A percentile compares a stretch with the other conserved stretches of the same genome.
phyloP scores from a whole-genome alignment of 164 flowering plant genomes.

The Macadamia integrifolia region DNA sequence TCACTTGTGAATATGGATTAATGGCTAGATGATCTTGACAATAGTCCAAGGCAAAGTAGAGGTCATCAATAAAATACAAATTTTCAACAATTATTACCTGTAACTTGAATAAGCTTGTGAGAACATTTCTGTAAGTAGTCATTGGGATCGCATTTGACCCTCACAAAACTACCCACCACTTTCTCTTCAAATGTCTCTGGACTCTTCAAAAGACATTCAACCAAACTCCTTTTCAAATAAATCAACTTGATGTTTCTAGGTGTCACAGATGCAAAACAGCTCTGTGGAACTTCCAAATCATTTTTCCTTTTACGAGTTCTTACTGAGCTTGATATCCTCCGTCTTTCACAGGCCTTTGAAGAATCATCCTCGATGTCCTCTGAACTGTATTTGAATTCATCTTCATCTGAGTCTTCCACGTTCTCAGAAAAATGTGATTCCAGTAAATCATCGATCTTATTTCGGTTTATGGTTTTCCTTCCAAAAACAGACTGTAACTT shows the following conservation, averaged over 20 bases:
- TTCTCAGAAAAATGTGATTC: conserved; percentile 56
- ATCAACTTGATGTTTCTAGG: conserved; percentile 53
- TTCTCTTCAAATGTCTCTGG: conserved; percentile 49
- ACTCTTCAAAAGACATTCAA: conserved; percentile 39
- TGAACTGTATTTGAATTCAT: conserved; percentile 26
- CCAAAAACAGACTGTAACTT: conserved; percentile 38
- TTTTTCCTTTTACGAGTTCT: conserved; percentile 16
- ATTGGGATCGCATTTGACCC: conserved; percentile 51
- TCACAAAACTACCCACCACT: conserved; percentile 58
- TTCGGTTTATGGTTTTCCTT: conserved; percentile 35
- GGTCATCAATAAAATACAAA: too few species aligned
- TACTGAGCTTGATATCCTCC: conserved; percentile 8
- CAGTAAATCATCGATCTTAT: conserved; percentile 36
- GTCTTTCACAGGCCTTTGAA: conserved; percentile 13
- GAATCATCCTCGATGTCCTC: conserved; percentile 21
- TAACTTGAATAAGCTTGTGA: conserved; percentile 58
- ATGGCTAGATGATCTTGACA: too few species aligned
- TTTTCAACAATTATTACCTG: conserved; percentile 29
- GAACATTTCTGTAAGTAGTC: conserved; percentile 30
- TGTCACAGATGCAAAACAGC: conserved; percentile 52
- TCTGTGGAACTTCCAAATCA: conserved; percentile 15
- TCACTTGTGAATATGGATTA: too few species aligned
- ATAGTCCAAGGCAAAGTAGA: too few species aligned
- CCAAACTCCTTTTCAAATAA: conserved; percentile 54
- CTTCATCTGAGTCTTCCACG: conserved; percentile 32